These are phyloP conservation scores for Penicillium sp. DNA, from an alignment of 2,329 filamentous ascomycete genomes.

Conservation along the genomic window DNA sequence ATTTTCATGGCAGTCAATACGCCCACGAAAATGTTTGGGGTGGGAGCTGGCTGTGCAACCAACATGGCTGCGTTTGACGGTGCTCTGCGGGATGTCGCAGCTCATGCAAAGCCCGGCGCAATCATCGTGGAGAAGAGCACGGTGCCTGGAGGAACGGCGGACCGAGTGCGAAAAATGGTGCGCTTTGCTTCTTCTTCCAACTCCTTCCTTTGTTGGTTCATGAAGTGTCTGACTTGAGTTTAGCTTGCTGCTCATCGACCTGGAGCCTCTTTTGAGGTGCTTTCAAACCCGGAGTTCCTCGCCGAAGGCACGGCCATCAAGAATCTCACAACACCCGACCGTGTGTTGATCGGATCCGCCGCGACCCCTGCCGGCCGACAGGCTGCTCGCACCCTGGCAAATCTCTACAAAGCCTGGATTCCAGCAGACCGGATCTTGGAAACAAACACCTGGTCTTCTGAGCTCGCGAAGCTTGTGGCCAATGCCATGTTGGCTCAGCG, in stretches of 20 bases:
- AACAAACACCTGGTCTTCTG: constrained; percentile 75
- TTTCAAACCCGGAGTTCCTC: constrained; percentile 81
- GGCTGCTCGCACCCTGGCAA: constrained; percentile 64
- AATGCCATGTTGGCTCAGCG: constrained; percentile 80
- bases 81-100: constrained; percentile 67
- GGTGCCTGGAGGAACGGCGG: constrained; percentile 73
- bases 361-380: constrained; percentile 59
- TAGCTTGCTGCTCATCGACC: constrained; percentile 50
- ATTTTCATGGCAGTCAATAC: constrained; percentile 79
- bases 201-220: neutral
- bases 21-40: constrained; percentile 70
- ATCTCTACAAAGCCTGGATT: constrained; percentile 72
- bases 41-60: constrained; percentile 69
- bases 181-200: constrained; percentile 31
- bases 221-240: constrained; percentile 5
- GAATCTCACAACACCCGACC: constrained; percentile 69
- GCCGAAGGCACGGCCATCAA: constrained; percentile 74
- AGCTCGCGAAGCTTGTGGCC: constrained; percentile 75
- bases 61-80: constrained; percentile 73
- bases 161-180: constrained; percentile 69
- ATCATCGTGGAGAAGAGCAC: constrained; percentile 83
- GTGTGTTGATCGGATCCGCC: constrained; percentile 72
- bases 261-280: constrained; percentile 68
- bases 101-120: constrained; percentile 64
- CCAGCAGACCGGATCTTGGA: constrained; percentile 66